Percentiles rank a stretch among this genome's conserved stretches.
Evolutionary conservation across 352 stramenopile genomes (phyloP).

Genomic region (Globisporangium rhizosaccharum): DNA sequence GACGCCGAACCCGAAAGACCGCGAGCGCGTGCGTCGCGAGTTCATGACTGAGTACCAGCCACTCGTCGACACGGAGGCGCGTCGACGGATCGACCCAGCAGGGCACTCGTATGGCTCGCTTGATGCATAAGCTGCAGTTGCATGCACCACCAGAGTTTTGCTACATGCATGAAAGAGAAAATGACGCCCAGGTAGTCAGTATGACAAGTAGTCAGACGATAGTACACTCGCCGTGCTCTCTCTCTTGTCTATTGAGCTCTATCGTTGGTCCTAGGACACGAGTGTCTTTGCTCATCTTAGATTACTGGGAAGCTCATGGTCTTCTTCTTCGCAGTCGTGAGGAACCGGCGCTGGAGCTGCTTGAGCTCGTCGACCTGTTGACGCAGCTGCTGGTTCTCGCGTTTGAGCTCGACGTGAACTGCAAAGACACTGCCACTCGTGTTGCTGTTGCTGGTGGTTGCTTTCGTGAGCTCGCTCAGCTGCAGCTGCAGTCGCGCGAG

Average conservation of each 20-base stretch:
- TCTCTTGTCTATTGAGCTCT: too few relatives aligned
- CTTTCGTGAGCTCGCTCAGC: constrained; percentile 21
- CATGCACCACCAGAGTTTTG: constrained; percentile 1
- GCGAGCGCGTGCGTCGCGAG: constrained; percentile 74
- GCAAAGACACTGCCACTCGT: constrained; percentile 35
- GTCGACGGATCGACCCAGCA: constrained; percentile 64
- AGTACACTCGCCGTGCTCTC: too few relatives aligned
- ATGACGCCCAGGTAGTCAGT: not conserved
- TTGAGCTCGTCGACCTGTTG: constrained; percentile 71
- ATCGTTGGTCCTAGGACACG: too few relatives aligned
- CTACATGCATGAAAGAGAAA: not conserved
- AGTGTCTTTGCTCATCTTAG: constrained; percentile 1
- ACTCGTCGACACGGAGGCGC: constrained; percentile 44
- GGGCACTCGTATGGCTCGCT: constrained; percentile 79
- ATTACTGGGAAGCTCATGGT: constrained; percentile 60
- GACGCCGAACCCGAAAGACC: constrained; percentile 75
- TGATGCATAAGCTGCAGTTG: constrained; percentile 33
- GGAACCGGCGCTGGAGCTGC: constrained; percentile 53
- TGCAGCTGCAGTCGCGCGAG: constrained; percentile 33
- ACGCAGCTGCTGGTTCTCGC: constrained; percentile 63
- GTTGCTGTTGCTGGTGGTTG: constrained; percentile 5
- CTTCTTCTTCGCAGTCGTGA: constrained; percentile 71
- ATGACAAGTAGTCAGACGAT: not conserved
- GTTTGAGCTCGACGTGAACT: constrained; percentile 70
- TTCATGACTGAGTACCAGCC: constrained; percentile 88